Percentiles rank a stretch among this genome's conserved stretches.
Conservation (phyloP, 306 rosid genomes). For the Oxytropis ochrocephala region DNA sequence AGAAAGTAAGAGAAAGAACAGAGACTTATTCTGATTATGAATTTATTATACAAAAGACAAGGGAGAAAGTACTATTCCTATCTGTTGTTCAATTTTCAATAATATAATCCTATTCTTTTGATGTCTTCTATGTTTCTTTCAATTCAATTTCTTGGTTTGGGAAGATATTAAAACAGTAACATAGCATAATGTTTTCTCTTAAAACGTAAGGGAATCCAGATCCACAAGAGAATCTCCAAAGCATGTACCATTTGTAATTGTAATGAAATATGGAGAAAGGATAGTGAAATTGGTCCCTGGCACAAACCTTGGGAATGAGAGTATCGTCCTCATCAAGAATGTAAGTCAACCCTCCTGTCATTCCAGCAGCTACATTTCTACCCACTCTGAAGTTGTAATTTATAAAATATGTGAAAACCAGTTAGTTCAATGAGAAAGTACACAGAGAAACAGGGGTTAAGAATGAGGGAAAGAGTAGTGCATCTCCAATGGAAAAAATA, state of each 20-base stretch:
- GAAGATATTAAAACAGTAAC: not conserved
- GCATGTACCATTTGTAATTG: not conserved
- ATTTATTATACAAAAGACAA: not conserved
- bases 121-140: not conserved
- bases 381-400: constrained; percentile 69
- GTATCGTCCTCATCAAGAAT: constrained; percentile 86
- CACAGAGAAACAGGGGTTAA: not conserved
- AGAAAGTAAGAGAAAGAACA: not conserved
- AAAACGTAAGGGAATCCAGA: not conserved
- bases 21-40: not conserved
- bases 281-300: not conserved
- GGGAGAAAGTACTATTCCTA: not conserved
- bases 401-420: constrained; percentile 22
- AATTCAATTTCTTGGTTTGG: not conserved
- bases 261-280: not conserved
- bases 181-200: not conserved
- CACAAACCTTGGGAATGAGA: constrained; percentile 79
- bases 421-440: constrained; percentile 1
- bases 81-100: not conserved
- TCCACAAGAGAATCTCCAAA: not conserved
- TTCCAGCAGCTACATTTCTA: constrained; percentile 99
- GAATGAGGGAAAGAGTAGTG: not conserved
- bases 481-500: constrained; percentile 24
- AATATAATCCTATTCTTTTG: not conserved
- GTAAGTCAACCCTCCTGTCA: constrained; percentile 98